Conservation (phyloP, 805 yeast species). For the Teunomyces cretensis region DNA sequence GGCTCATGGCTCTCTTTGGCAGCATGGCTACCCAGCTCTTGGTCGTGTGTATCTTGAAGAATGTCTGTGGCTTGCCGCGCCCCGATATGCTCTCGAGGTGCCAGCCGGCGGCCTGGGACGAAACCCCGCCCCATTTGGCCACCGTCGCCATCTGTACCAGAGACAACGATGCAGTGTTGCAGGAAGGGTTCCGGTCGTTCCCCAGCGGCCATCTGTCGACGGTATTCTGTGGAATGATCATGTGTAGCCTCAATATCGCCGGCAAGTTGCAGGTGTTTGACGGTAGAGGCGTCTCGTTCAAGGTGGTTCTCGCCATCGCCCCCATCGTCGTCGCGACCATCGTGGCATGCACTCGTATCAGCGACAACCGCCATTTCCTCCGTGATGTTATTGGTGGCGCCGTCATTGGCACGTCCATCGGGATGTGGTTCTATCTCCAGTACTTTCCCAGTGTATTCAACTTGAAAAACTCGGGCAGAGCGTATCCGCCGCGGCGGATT, state of each 20-base stretch:
- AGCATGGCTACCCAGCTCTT: conserved; percentile 37
- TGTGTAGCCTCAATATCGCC: conserved; percentile 32
- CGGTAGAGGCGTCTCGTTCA: conserved; percentile 32
- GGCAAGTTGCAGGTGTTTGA: conserved; percentile 37
- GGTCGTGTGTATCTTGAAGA: conserved; percentile 33
- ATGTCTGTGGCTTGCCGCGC: conserved; percentile 27
- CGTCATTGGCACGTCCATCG: conserved; percentile 33
- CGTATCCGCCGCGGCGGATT: conserved; percentile 45
- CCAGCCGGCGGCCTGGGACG: conserved; percentile 11
- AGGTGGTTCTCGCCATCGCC: conserved; percentile 27
- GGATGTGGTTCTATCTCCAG: conserved; percentile 35
- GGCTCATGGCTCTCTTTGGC: conserved; percentile 34
- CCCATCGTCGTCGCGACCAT: conserved; percentile 35
- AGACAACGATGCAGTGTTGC: conserved; percentile 11
- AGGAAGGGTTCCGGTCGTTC: conserved; percentile 28
- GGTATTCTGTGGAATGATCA: conserved; percentile 32
- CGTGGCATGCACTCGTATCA: conserved; percentile 42
- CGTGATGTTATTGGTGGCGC: conserved; percentile 42
- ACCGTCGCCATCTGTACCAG: conserved; percentile 17
- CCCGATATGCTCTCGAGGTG: conserved; percentile 28
- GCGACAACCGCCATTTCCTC: conserved; percentile 48
- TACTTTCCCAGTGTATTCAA: conserved; percentile 40
- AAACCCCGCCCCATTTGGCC: conserved; percentile 3
- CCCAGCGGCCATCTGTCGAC: conserved; percentile 32
- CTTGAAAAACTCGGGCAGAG: conserved; percentile 34